Evolutionary conservation across 768 basidiomycete species (phyloP), one percentile per base, ranked within the genome.

Genomic region (Tulasnella sp.): DNA sequence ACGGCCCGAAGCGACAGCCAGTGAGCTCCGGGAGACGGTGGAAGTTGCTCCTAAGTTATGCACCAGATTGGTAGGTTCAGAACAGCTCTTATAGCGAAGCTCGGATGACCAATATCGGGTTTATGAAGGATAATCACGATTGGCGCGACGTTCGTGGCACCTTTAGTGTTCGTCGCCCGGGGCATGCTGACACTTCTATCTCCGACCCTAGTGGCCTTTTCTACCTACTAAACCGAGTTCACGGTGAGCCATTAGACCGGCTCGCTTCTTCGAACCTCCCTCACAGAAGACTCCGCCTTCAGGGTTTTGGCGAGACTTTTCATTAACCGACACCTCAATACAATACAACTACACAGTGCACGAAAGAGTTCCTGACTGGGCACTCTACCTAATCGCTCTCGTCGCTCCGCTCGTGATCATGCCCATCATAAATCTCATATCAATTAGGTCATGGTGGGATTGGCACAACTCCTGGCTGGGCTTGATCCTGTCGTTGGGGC

Each of bases 401-500:
- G 89, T 91, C 3, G 87, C 93, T 3, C 97, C 96, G 0, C 83
- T 94, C 26, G 81, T 90, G 67, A 84, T 95, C 61, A 90, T 94
- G 82, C 87, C 91, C 29, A 80, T 90, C 26, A 87, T 96, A 81
- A 93, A 93, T 81, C 78, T 90, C 29, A 73, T 93, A 20, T 91
- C 94, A 32, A 86, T 94, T 35, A 88, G 92, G n/a, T 92, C 90
- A 4, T 90, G 90, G 86, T 98, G 96, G 95, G 96, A 98, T 82
- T 85, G 92, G 40, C 96, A 98, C 82, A 91, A 90, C 81, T 29
- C 79, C 82, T 42, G 83, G 82, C 73, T 76, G 51, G 72, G 70
- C 67, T 79, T 95, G 78, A 86, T 93, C 74, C 89, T 96, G 70
- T 87, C 90, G 26, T 86, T 93, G 73, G 86, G 90, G 13, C 85